Base-by-base conservation (phyloP, 2,329 filamentous ascomycete species). In the Fonsecaea nubica region DNA sequence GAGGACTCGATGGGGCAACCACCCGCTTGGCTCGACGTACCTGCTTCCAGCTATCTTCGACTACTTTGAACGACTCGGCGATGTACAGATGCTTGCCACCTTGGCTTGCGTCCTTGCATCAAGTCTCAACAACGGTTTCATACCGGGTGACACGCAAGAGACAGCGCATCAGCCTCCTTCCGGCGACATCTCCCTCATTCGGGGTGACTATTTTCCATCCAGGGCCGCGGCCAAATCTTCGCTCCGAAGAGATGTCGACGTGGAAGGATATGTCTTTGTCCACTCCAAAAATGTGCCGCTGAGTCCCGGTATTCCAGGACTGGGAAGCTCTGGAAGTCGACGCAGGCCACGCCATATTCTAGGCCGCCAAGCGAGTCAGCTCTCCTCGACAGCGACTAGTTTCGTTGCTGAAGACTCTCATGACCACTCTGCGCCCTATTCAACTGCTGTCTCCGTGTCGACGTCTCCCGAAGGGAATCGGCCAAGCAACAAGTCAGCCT, bases 41-140 rank as follows among this genome's bases (percentile, higher is more conserved):
- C 78, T 89, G 21, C 81, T 89, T 40, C 81, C 84, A 15, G 79
- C 83, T 15, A 77, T 89, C 38, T 86, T 89, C 64, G 79, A 84
- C 9, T 82, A 88, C 74, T 89, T 87, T 66, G 87, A 89, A 72
- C 77, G 76, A 8, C 79, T 84, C 40, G 87, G 84, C n/a, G 86
- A 90, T 74, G 79, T 87, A 1, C 87, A 89, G 73, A 88, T 89
- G 85, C 80, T 89, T 38, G 87, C 86, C n/a, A 87, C 87, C 83
- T 76, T 89, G 42, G 86, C 87, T 3, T 88, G 86, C 69, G 80
- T 89, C 38, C 81, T 89, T 62, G 60, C 36, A n/a, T 64, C 68
- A n/a, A 55, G 35, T 15, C 35, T 59, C 42, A 64, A 66, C 36
- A 32, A 62, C 30, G 59, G 63, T 35, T 18, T 53, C 15, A 62